These are phyloP conservation scores for Diplosphaera chodatii DNA, from an alignment of 139 green algal species.

Conservation along the genomic window DNA sequence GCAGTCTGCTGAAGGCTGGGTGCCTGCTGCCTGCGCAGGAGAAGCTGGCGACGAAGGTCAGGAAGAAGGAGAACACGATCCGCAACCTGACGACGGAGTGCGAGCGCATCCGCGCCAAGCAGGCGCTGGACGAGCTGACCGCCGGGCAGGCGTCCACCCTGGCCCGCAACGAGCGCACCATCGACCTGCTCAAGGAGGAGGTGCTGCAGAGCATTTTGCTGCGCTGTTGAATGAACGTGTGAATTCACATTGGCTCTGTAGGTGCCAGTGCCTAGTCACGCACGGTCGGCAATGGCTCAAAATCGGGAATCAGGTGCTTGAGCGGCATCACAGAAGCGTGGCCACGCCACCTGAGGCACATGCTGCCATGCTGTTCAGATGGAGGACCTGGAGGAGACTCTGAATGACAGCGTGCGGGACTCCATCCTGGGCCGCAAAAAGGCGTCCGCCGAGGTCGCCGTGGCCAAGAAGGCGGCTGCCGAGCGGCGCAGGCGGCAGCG, in stretches of 20 bases:
- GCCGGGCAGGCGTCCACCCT: conserved; percentile 53
- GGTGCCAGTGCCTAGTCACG: too few relatives aligned
- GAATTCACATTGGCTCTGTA: too few relatives aligned
- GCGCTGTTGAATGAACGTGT: too few relatives aligned
- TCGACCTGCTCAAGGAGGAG: conserved; percentile 42
- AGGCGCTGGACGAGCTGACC: conserved; percentile 48
- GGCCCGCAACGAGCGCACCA: conserved; percentile 47
- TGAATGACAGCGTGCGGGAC: conserved; percentile 67
- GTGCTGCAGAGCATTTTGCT: too few relatives aligned
- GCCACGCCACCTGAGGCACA: too few relatives aligned
- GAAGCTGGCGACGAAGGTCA: conserved; percentile 83
- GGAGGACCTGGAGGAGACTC: conserved; percentile 78
- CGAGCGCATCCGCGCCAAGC: conserved; percentile 67
- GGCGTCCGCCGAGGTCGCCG: conserved; percentile 4
- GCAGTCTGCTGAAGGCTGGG: too few relatives aligned
- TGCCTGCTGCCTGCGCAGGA: conserved; percentile 43
- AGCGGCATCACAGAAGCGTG: too few relatives aligned
- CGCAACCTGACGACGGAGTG: conserved; percentile 70
- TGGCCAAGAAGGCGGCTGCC: conserved; percentile 10
- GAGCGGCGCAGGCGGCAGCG: conserved; percentile 7
- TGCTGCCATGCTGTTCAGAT: too few relatives aligned
- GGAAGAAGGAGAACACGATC: conserved; percentile 66
- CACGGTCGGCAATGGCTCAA: too few relatives aligned
- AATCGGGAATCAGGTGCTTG: too few relatives aligned
- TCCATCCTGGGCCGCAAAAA: conserved; percentile 28